Percentiles rank a stretch among this genome's conserved stretches.
Conservation (phyloP, 768 basidiomycete species). For the Leccinum arenicola region DNA sequence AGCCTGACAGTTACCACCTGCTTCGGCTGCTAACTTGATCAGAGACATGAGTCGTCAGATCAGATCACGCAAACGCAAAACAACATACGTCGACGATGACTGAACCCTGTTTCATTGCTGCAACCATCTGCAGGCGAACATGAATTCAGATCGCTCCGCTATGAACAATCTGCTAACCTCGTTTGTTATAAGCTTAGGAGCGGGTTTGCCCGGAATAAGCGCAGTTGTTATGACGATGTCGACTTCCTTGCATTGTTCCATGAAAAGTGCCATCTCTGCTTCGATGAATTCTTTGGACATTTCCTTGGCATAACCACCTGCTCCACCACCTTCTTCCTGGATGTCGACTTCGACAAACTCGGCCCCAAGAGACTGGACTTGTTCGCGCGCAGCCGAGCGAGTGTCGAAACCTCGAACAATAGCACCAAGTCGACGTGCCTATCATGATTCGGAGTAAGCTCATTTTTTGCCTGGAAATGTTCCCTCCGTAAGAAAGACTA, state of each 20-base stretch:
- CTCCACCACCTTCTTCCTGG: conserved; percentile 78
- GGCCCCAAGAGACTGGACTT: conserved; percentile 86
- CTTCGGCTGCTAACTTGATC: conserved; percentile 61
- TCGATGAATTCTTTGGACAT: conserved; percentile 90
- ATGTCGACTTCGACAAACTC: conserved; percentile 84
- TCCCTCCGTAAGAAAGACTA: conserved; percentile 15
- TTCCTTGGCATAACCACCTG: conserved; percentile 84
- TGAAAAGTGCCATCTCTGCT: conserved; percentile 85
- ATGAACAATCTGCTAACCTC: conserved; percentile 37
- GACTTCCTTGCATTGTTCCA: conserved; percentile 85
- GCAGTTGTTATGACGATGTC: conserved; percentile 90
- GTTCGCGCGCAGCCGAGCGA: conserved; percentile 80
- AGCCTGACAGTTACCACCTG: conserved; percentile 86
- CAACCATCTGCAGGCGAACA: conserved; percentile 54
- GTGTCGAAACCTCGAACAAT: conserved; percentile 90
- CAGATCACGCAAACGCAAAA: neutral
- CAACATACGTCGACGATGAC: conserved; percentile 67
- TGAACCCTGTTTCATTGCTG: conserved; percentile 90
- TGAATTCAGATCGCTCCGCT: conserved; percentile 6
- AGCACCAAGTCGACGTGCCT: conserved; percentile 82
- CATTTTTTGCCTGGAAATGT: neutral
- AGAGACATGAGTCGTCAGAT: conserved; percentile 14
- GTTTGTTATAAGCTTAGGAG: conserved; percentile 79
- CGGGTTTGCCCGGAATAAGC: conserved; percentile 82
- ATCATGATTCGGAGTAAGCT: conserved; percentile 3